A percentile compares a stretch with the other conserved stretches of the same genome.
These are phyloP conservation scores for Microcyclospora tardicrescens DNA, from an alignment of 2,329 filamentous ascomycete species.

Conservation along the genomic window DNA sequence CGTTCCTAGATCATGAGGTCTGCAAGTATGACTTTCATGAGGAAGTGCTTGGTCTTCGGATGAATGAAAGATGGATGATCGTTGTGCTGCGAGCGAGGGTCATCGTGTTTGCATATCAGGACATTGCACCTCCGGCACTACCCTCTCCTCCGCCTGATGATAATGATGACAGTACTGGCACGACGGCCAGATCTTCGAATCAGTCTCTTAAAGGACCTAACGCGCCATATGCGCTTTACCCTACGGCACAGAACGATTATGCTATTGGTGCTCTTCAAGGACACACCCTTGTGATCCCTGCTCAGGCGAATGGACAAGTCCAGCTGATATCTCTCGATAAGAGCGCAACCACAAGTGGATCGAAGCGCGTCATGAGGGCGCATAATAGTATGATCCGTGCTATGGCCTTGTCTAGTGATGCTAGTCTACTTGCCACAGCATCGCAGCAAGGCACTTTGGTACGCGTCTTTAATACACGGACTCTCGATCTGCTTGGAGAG, in stretches of 20 bases:
- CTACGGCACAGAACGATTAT: slow-evolving; percentile 72
- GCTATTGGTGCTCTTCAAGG: slow-evolving; percentile 69
- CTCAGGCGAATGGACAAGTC: slow-evolving; percentile 76
- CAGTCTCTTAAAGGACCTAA: slow-evolving; percentile 12
- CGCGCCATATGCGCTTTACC: slow-evolving; percentile 47
- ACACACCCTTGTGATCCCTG: slow-evolving; percentile 68
- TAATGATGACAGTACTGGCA: slow-evolving; percentile 1
- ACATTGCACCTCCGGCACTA: slow-evolving; percentile 25
- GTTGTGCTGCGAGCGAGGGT: slow-evolving; percentile 47
- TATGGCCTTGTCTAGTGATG: slow-evolving; percentile 66
- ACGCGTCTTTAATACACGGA: slow-evolving; percentile 69
- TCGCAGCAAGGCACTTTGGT: slow-evolving; percentile 88
- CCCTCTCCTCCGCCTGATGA: slow-evolving; percentile 32
- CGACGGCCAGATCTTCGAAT: background rate
- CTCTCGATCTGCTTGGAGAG: slow-evolving; percentile 69
- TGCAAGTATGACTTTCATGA: slow-evolving; percentile 70
- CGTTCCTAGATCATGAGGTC: slow-evolving; percentile 60
- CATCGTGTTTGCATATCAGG: slow-evolving; percentile 20
- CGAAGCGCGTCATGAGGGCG: slow-evolving; percentile 86
- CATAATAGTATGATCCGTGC: slow-evolving; percentile 70
- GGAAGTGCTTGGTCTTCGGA: slow-evolving; percentile 63
- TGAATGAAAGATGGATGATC: slow-evolving; percentile 64
- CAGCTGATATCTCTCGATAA: slow-evolving; percentile 61
- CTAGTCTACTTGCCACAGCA: slow-evolving; percentile 72
- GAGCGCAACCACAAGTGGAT: slow-evolving; percentile 42